Percentiles rank a stretch among this genome's conserved stretches.
phyloP scores from a whole-genome alignment of 331 rosid genomes.

The Malus hybrid region DNA sequence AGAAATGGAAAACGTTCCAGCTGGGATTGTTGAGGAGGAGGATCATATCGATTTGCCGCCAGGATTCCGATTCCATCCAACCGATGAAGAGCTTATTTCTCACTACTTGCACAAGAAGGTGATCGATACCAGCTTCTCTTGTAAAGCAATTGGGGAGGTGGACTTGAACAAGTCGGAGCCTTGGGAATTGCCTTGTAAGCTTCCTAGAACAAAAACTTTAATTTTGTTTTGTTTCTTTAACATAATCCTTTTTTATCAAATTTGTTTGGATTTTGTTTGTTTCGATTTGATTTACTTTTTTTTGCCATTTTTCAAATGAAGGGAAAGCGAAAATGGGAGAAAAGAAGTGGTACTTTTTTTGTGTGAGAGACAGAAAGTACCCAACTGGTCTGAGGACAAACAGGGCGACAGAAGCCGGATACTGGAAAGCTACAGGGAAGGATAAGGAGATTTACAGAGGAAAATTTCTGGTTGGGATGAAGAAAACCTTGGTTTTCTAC shows the following conservation, averaged over 20 bases:
- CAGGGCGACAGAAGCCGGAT: slow-evolving; percentile 84
- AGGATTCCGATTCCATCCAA: slow-evolving; percentile 82
- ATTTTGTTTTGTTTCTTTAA: neutral
- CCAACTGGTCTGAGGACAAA: slow-evolving; percentile 88
- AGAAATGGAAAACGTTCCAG: slow-evolving; percentile 37
- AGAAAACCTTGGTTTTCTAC: slow-evolving; percentile 87
- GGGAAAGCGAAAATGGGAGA: slow-evolving; percentile 96
- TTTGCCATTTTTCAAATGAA: neutral
- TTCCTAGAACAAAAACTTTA: neutral
- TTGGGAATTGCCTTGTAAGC: slow-evolving; percentile 87
- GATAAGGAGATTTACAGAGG: slow-evolving; percentile 79
- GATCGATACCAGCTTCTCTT: slow-evolving; percentile 36
- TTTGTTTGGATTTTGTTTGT: neutral
- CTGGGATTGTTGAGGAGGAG: slow-evolving; percentile 23
- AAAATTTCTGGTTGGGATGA: slow-evolving; percentile 77
- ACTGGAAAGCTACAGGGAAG: slow-evolving; percentile 92
- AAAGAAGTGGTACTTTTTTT: slow-evolving; percentile 86
- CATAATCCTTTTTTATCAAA: neutral
- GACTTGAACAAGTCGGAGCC: slow-evolving; percentile 90
- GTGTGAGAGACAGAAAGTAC: slow-evolving; percentile 76
- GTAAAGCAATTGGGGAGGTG: slow-evolving; percentile 72
- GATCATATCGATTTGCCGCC: slow-evolving; percentile 66
- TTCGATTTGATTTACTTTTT: neutral
- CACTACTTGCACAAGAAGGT: slow-evolving; percentile 67
- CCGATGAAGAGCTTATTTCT: slow-evolving; percentile 83